phyloP scores from a whole-genome alignment of 805 yeast species.

The Torulaspora maleeae region DNA sequence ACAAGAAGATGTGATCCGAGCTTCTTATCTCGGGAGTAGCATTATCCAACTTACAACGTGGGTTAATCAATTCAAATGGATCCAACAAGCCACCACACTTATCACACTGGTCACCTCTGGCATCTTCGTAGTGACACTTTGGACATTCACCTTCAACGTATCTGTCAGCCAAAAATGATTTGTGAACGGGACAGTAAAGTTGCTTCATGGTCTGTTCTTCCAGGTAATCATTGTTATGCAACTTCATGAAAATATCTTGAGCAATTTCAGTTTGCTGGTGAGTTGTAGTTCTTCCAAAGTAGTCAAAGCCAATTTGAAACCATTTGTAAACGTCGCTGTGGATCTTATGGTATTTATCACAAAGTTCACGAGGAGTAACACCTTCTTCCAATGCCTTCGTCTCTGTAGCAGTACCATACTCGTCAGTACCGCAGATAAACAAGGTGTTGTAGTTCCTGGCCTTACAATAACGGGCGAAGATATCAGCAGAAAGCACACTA shows the following conservation, averaged over 20 bases:
- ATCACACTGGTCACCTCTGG: slow-evolving; percentile 99
- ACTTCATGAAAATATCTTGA: slow-evolving; percentile 80
- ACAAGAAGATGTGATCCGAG: slow-evolving; percentile 81
- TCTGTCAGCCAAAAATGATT: slow-evolving; percentile 91
- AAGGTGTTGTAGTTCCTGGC: slow-evolving; percentile 83
- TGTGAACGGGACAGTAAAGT: slow-evolving; percentile 84
- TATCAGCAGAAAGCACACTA: slow-evolving; percentile 90
- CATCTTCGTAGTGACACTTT: slow-evolving; percentile 89
- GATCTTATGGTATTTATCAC: slow-evolving; percentile 83
- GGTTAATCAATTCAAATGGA: slow-evolving; percentile 89
- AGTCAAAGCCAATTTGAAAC: slow-evolving; percentile 93
- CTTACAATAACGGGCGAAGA: slow-evolving; percentile 84
- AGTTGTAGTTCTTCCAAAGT: slow-evolving; percentile 96
- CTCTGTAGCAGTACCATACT: slow-evolving; percentile 99
- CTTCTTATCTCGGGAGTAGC: slow-evolving; percentile 73
- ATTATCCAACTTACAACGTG: slow-evolving; percentile 90
- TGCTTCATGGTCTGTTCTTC: slow-evolving; percentile 88
- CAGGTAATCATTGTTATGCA: slow-evolving; percentile 69
- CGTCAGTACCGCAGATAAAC: slow-evolving; percentile 95
- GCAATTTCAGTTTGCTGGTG: slow-evolving; percentile 88
- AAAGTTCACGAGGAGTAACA: slow-evolving; percentile 79
- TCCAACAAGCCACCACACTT: slow-evolving; percentile 85
- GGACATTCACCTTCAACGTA: slow-evolving; percentile 98
- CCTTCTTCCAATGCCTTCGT: slow-evolving; percentile 95
- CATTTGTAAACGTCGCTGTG: slow-evolving; percentile 92